Evolutionary conservation across 495 filamentous ascomycete genomes (phyloP).

Genomic region (Penicillium coffeae): DNA sequence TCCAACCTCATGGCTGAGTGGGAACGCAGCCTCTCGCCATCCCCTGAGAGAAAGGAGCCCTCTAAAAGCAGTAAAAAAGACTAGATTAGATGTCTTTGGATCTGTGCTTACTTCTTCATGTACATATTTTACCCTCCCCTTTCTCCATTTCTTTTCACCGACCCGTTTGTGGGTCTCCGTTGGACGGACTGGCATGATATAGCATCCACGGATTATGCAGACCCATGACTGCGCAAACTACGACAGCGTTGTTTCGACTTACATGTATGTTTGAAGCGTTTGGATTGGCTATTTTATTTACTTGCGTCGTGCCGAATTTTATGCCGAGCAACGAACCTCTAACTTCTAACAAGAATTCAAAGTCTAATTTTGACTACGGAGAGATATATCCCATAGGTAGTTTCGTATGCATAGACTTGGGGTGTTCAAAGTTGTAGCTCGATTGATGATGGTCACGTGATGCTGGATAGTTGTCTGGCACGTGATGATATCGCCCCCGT

Average conservation of each 20-base stretch:
- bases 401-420: no score
- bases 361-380: not conserved
- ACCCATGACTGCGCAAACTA: constrained; percentile 36
- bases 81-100: constrained; percentile 9
- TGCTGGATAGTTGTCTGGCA: not conserved
- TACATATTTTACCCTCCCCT: constrained; percentile 11
- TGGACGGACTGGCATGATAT: constrained; percentile 24
- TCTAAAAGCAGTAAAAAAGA: constrained; percentile 40
- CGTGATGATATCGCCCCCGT: not conserved
- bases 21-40: constrained; percentile 53
- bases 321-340: not conserved
- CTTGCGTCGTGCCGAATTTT: not conserved
- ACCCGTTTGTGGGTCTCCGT: constrained; percentile 19
- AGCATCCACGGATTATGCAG: constrained; percentile 33
- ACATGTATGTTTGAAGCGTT: constrained; percentile 9
- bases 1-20: constrained; percentile 74
- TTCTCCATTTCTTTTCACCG: constrained; percentile 24
- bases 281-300: constrained; percentile 1
- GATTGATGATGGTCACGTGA: no score
- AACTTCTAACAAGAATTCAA: not conserved
- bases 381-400: no score
- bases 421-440: no score
- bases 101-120: constrained; percentile 8
- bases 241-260: constrained; percentile 32
- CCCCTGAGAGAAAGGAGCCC: constrained; percentile 27